Conservation (phyloP, 2,329 filamentous ascomycete species). For the Colletotrichum plurivorum region DNA sequence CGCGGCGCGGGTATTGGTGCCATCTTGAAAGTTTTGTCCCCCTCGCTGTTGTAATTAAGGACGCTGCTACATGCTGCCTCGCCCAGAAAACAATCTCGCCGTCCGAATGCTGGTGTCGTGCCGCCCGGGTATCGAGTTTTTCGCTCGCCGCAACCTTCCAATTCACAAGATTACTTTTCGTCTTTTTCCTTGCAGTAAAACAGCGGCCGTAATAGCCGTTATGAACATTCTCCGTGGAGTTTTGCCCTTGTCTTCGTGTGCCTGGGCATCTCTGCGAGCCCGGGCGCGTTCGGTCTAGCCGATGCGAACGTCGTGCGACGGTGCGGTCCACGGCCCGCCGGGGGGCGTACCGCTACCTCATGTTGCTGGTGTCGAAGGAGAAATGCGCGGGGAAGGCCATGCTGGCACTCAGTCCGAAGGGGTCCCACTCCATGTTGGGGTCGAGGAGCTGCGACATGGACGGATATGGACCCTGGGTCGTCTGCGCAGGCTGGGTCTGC, state of each 20-base stretch:
- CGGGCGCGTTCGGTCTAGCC: not conserved
- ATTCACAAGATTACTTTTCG: conserved; percentile 27
- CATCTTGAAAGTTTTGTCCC: conserved; percentile 27
- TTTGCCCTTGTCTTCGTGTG: conserved; percentile 7
- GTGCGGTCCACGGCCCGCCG: not conserved
- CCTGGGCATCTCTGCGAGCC: not conserved
- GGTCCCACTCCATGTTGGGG: conserved; percentile 91
- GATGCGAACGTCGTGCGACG: not conserved
- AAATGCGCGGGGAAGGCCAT: conserved; percentile 95
- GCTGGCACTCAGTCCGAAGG: conserved; percentile 91
- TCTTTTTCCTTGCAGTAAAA: conserved; percentile 18
- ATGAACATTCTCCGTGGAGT: conserved; percentile 7
- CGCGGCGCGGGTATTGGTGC: conserved; percentile 35
- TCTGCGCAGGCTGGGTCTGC: conserved; percentile 44
- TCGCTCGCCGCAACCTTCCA: conserved; percentile 35
- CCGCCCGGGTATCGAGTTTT: conserved; percentile 41
- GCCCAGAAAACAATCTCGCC: conserved; percentile 39
- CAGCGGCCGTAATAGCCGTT: conserved; percentile 15
- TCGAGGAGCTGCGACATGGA: conserved; percentile 77
- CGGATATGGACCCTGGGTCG: conserved; percentile 65
- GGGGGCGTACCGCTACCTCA: conserved; percentile 50
- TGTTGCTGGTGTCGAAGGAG: conserved; percentile 76
- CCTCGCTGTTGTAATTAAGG: conserved; percentile 32
- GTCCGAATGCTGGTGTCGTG: conserved; percentile 42
- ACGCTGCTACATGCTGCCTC: conserved; percentile 32